These are phyloP conservation scores for Curvularia sp. DNA, from an alignment of 2,329 filamentous ascomycete genomes.

Conservation along the genomic window DNA sequence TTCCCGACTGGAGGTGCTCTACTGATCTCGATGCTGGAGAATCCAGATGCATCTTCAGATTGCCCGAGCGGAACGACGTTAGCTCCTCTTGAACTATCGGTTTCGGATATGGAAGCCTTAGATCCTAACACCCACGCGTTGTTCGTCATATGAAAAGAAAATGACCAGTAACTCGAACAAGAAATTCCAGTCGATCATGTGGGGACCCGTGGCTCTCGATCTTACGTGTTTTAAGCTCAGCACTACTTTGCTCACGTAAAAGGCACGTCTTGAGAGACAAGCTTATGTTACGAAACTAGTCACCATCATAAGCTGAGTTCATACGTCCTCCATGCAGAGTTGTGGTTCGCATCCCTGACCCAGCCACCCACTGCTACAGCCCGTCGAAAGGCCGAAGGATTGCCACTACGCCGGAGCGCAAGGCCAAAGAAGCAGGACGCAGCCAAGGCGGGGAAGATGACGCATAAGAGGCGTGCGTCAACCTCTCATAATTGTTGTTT, in stretches of 20 bases:
- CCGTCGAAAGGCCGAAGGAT: conserved; percentile 6
- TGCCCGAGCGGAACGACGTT: conserved; percentile 7
- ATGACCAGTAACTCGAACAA: background rate
- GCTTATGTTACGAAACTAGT: background rate
- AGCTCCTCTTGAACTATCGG: background rate
- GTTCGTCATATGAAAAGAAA: background rate
- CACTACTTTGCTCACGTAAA: background rate
- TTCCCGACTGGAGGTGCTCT: conserved; percentile 26
- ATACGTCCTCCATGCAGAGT: background rate
- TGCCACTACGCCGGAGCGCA: background rate
- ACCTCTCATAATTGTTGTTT: conserved; percentile 10
- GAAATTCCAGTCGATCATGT: background rate
- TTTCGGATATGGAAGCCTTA: background rate
- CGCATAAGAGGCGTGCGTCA: conserved; percentile 5
- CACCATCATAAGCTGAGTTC: background rate
- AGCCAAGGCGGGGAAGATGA: conserved; percentile 10
- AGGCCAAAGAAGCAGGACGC: conserved; percentile 14
- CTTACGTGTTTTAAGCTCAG: background rate
- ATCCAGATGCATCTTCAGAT: conserved; percentile 17
- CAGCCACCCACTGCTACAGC: background rate
- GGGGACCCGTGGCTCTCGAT: background rate
- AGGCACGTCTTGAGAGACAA: background rate
- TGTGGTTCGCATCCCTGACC: background rate
- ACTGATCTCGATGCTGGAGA: conserved; percentile 19
- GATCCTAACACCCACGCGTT: background rate